These are phyloP conservation scores for Rubus idaeus DNA, from an alignment of 306 rosid species.

Conservation along the genomic window DNA sequence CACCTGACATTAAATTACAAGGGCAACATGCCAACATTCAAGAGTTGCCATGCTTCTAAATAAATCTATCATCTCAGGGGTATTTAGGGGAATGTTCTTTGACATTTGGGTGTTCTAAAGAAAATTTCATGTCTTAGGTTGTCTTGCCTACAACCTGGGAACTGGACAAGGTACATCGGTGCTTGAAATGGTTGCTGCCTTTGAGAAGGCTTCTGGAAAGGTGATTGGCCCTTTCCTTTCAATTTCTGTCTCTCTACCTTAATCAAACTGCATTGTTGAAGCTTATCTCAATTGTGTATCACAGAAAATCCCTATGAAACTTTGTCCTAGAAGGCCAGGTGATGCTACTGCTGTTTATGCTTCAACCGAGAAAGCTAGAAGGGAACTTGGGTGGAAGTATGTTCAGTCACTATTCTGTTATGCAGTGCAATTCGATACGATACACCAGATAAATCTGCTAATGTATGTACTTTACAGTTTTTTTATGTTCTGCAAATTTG, in stretches of 20 bases:
- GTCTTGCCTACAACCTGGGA: conserved; percentile 85
- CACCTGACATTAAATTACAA: not conserved
- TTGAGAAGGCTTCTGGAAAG: conserved; percentile 81
- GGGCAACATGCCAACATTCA: conserved; percentile 14
- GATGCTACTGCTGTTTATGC: conserved; percentile 96
- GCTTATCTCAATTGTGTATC: conserved; percentile 6
- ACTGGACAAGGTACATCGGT: conserved; percentile 92
- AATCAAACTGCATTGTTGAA: not conserved
- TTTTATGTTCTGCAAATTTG: not conserved
- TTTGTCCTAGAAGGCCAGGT: conserved; percentile 81
- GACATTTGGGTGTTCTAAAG: conserved; percentile 18
- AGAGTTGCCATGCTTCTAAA: conserved; percentile 7
- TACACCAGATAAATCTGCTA: not conserved
- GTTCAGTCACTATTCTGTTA: conserved; percentile 26
- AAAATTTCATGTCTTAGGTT: conserved; percentile 52
- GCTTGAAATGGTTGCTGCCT: conserved; percentile 88
- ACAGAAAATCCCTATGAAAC: conserved; percentile 76
- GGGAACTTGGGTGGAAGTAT: conserved; percentile 91
- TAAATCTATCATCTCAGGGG: not conserved
- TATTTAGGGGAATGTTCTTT: not conserved
- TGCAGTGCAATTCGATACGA: not conserved
- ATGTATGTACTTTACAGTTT: not conserved
- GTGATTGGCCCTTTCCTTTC: conserved; percentile 29
- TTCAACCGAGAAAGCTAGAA: conserved; percentile 74
- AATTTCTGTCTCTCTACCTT: not conserved